Conservation (phyloP, 805 yeast species). For the Wickerhamiella occidentalis region DNA sequence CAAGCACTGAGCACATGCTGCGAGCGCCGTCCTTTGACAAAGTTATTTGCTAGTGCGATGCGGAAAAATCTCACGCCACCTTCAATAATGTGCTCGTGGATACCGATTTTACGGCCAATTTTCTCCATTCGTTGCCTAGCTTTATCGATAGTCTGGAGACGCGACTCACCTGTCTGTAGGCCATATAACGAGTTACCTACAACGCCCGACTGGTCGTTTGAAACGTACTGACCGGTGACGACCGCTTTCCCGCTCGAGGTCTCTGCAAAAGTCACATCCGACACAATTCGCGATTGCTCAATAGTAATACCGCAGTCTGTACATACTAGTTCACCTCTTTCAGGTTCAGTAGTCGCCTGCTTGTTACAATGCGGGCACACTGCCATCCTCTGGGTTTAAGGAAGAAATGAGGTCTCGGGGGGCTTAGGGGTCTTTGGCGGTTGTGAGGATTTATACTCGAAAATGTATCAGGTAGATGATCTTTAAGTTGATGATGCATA, state of each 20-base stretch:
- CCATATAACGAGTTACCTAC: constrained; percentile 49
- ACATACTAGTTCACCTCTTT: not conserved
- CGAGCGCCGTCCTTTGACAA: constrained; percentile 93
- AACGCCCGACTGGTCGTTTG: constrained; percentile 68
- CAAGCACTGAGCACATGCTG: constrained; percentile 95
- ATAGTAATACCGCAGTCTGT: not conserved
- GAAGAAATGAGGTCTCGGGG: not conserved
- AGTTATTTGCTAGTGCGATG: constrained; percentile 72
- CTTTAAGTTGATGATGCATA: not conserved
- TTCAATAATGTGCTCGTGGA: constrained; percentile 76
- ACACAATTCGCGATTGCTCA: constrained; percentile 53
- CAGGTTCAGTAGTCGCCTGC: not conserved
- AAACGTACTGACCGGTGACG: constrained; percentile 89
- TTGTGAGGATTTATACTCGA: no score
- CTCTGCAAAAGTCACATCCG: constrained; percentile 92
- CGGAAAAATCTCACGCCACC: constrained; percentile 85
- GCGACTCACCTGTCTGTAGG: constrained; percentile 43
- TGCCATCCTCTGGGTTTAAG: not conserved
- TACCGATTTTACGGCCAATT: constrained; percentile 63
- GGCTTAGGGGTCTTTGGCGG: not conserved
- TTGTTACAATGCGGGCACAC: constrained; percentile 4
- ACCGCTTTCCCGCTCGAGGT: constrained; percentile 87
- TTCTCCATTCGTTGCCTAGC: constrained; percentile 69
- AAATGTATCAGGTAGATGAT: no score
- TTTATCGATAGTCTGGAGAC: constrained; percentile 79